These are phyloP conservation scores for Trapa bicornis DNA, from an alignment of 345 rosid species.

Conservation along the genomic window DNA sequence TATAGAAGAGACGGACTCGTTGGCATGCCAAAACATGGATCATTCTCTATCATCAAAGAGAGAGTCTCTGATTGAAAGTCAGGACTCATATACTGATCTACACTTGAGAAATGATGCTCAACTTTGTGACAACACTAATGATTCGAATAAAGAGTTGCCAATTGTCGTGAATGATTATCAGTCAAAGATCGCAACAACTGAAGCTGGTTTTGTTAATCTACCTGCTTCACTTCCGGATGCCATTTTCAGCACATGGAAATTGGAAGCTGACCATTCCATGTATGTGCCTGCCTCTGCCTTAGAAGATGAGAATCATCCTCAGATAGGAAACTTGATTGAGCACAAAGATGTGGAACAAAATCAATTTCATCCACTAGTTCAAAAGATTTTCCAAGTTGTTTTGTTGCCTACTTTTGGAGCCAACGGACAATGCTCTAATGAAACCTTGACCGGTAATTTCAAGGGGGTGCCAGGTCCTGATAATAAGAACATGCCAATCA, in stretches of 20 bases:
- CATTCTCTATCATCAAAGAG: neutral
- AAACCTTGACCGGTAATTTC: constrained; percentile 10
- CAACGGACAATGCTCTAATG: neutral
- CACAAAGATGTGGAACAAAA: constrained; percentile 10
- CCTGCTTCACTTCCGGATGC: constrained; percentile 1
- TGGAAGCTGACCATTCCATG: constrained; percentile 18
- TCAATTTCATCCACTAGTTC: constrained; percentile 4
- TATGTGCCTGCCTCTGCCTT: constrained; percentile 12
- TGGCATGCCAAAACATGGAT: neutral
- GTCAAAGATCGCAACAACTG: constrained; percentile 11
- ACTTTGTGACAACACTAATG: constrained; percentile 20
- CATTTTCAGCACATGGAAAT: constrained; percentile 12
- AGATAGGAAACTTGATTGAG: constrained; percentile 9
- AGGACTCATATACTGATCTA: constrained; percentile 1
- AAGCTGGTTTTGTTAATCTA: constrained; percentile 7
- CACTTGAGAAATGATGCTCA: constrained; percentile 15
- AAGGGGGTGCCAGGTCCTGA: constrained; percentile 13
- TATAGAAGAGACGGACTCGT: neutral
- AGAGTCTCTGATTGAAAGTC: neutral
- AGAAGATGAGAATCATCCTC: constrained; percentile 20
- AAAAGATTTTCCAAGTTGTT: neutral
- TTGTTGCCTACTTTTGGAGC: neutral
- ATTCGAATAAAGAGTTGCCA: constrained; percentile 10
- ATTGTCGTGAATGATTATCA: constrained; percentile 10
- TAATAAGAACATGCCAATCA: constrained; percentile 9